Base-by-base conservation (phyloP, 2,329 filamentous ascomycete genomes). In the Colletotrichum nymphaeae region DNA sequence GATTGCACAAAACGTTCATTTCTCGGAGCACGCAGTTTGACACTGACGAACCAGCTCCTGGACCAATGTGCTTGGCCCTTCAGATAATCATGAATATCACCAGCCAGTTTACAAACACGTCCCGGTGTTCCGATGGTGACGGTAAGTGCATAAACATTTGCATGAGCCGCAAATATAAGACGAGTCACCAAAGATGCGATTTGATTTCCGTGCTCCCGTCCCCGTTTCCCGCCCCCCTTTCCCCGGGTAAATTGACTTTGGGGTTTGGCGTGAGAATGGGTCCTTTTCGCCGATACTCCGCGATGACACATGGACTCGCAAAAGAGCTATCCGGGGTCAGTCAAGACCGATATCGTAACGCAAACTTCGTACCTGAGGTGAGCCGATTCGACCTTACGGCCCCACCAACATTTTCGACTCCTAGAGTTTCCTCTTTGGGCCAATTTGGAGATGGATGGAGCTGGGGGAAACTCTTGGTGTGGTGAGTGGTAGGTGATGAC, bases 401-500 rank as follows among this genome's bases (percentile, higher is more conserved):
- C 49, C 69, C 35, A 53, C 52, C 24, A 9, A 28, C 8, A 22
- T n/a, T n/a, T 22, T 24, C 35, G 52, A 68, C 69, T 72, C 35
- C 22, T 68, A 57, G 8, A 63, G 16, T 56, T 68, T 52, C 64
- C 64, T 28, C 6, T 72, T 67, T 58, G 46, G 64, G 69, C 24
- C 35, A 26, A 6, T 46, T 49, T 57, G 49, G 58, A 64, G 59
- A 56, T 16, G 32, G 28, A 3, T 58, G 59, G 42, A 37, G 62
- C 32, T 65, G 56, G 19, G 52, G 14, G 24, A 65, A 24, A 16
- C 35, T 46, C 55, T 14, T 24, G 6, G 42, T 19, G 52, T 22
- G 35, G 52, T 12, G 30, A 12, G n/a, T 22, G 35, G 52, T 12
- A n/a, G 3, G n/a, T 35, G 32, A 11, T 35, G 32, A 35, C 11